Percentiles rank a stretch among this genome's conserved stretches.
Conservation (phyloP, 345 rosid genomes). For the Ailanthus altissimus region DNA sequence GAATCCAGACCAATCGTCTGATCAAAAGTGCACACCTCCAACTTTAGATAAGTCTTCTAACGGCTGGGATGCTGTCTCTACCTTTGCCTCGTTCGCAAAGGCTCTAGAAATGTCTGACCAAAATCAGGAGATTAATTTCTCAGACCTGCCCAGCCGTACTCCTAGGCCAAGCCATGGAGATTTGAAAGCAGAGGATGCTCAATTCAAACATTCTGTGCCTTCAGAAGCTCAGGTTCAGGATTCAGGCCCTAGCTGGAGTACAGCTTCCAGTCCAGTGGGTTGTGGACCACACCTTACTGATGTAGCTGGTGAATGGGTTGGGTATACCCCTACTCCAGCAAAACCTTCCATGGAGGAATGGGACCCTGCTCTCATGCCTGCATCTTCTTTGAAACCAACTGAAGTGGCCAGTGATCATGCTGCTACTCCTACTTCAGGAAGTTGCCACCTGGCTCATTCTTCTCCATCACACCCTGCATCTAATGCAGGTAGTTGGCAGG, state of each 20-base stretch:
- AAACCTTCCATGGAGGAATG: conserved; percentile 47
- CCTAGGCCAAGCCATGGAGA: conserved; percentile 50
- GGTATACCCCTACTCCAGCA: conserved; percentile 40
- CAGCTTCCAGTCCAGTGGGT: conserved; percentile 63
- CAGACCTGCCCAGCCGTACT: conserved; percentile 49
- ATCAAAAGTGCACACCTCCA: conserved; percentile 42
- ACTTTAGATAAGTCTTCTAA: conserved; percentile 28
- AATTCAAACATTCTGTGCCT: conserved; percentile 51
- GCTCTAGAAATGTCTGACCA: conserved; percentile 44
- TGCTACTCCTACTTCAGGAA: conserved; percentile 66
- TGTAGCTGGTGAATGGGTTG: conserved; percentile 57
- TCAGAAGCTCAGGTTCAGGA: conserved; percentile 51
- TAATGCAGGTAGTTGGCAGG: conserved; percentile 67
- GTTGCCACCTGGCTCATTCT: conserved; percentile 45
- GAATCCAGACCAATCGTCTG: conserved; percentile 44
- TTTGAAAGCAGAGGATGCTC: conserved; percentile 43
- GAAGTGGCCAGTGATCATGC: conserved; percentile 50
- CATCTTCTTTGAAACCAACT: conserved; percentile 49
- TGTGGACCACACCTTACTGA: conserved; percentile 57
- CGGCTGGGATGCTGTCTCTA: conserved; percentile 39
- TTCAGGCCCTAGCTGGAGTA: conserved; percentile 73
- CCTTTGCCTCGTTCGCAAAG: conserved; percentile 40
- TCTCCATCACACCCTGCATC: conserved; percentile 39
- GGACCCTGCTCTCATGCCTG: conserved; percentile 49
- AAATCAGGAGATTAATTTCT: conserved; percentile 48